Evolutionary conservation across 1,139 yeast species (phyloP).

Genomic region (Yarrowia galli): DNA sequence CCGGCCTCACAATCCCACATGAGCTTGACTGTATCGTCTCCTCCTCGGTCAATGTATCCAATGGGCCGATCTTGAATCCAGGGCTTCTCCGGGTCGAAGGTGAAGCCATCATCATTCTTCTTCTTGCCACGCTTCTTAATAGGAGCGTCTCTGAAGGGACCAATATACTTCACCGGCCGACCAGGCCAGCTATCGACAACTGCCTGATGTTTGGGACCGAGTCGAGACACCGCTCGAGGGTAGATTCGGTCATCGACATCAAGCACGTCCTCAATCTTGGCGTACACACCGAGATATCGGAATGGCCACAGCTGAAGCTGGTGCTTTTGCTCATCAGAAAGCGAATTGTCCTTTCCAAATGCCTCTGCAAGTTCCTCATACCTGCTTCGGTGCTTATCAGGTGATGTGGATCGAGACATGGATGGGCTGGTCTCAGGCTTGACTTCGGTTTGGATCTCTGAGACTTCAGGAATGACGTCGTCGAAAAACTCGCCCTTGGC

Average conservation of each 20-base stretch:
- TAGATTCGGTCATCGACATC: constrained; percentile 82
- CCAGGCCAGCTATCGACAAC: constrained; percentile 72
- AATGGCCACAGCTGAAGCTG: constrained; percentile 65
- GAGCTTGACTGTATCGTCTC: constrained; percentile 70
- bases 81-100: constrained; percentile 11
- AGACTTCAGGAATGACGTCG: constrained; percentile 31
- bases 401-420: constrained; percentile 41
- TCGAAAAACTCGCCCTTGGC: constrained; percentile 34
- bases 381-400: constrained; percentile 53
- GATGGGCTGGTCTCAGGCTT: constrained; percentile 37
- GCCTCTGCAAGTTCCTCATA: constrained; percentile 67
- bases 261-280: constrained; percentile 77
- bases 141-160: constrained; percentile 50
- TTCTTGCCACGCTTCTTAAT: constrained; percentile 43
- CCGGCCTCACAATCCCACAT: constrained; percentile 61
- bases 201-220: constrained; percentile 80
- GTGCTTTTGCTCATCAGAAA: constrained; percentile 51
- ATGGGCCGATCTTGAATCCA: constrained; percentile 83
- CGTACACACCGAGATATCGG: constrained; percentile 80
- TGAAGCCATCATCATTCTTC: constrained; percentile 43
- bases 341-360: constrained; percentile 44
- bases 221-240: constrained; percentile 79
- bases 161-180: constrained; percentile 70
- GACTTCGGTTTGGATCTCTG: neutral
- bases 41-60: constrained; percentile 89